phyloP scores from a whole-genome alignment of 225 moss, liverwort and hornwort species.

The Marchantia polymorpha region DNA sequence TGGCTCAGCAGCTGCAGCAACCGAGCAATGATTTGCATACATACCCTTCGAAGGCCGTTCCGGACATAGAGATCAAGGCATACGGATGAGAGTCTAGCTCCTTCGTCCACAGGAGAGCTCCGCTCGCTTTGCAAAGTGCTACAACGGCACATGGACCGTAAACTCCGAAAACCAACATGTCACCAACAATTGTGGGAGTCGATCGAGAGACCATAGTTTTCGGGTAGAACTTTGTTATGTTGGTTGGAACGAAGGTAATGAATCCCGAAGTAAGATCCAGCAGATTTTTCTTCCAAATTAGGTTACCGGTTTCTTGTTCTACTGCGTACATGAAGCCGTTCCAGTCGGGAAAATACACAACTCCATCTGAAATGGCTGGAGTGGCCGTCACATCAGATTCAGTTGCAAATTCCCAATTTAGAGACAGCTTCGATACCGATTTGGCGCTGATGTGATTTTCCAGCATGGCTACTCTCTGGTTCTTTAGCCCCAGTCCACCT shows the following conservation, averaged over 20 bases:
- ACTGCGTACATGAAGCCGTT: slow-evolving; percentile 29
- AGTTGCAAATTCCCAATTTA: slow-evolving; percentile 22
- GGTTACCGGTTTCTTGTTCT: slow-evolving; percentile 21
- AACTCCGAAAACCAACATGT: slow-evolving; percentile 17
- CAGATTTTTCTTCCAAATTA: slow-evolving; percentile 27
- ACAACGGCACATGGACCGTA: slow-evolving; percentile 16
- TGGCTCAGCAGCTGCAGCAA: too few relatives aligned
- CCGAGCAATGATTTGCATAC: not conserved
- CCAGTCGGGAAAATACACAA: slow-evolving; percentile 33
- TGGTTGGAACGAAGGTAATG: slow-evolving; percentile 3
- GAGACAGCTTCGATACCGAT: slow-evolving; percentile 1
- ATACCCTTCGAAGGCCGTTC: slow-evolving; percentile 21
- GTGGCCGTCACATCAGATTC: slow-evolving; percentile 29
- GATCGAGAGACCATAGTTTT: slow-evolving; percentile 10
- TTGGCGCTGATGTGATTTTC: slow-evolving; percentile 9
- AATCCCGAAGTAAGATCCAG: slow-evolving; percentile 20
- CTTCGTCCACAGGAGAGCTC: slow-evolving; percentile 24
- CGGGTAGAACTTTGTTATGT: not conserved
- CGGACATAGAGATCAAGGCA: slow-evolving; percentile 19
- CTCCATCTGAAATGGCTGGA: slow-evolving; percentile 24
- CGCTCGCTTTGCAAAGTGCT: slow-evolving; percentile 21
- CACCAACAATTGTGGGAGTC: slow-evolving; percentile 22
- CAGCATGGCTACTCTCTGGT: slow-evolving; percentile 11
- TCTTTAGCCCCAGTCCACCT: slow-evolving; percentile 13
- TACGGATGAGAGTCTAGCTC: slow-evolving; percentile 15